phyloP scores from a whole-genome alignment of 257 asterid species.

The Datura wrightii region DNA sequence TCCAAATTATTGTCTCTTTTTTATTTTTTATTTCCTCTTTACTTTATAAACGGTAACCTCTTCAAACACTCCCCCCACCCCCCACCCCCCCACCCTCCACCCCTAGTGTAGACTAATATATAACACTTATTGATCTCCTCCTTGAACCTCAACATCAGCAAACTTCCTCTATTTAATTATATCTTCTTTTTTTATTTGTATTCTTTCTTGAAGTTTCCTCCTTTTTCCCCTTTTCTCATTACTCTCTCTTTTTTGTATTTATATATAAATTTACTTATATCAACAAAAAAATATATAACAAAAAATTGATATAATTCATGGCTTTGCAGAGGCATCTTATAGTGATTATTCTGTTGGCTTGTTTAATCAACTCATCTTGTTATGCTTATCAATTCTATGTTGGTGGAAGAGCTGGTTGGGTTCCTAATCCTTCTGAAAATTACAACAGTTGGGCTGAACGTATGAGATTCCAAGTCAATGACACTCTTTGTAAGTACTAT shows the following conservation, averaged over 20 bases:
- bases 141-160: not conserved
- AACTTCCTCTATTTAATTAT: not conserved
- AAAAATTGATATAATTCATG: not conserved
- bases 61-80: not conserved
- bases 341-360: constrained; percentile 36
- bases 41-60: not conserved
- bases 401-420: constrained; percentile 77
- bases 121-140: not conserved
- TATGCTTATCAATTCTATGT: constrained; percentile 50
- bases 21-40: not conserved
- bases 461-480: constrained; percentile 71
- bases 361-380: constrained; percentile 30
- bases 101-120: not conserved
- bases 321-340: not conserved
- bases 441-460: constrained; percentile 71
- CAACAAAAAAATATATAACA: not conserved
- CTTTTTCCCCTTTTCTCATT: not conserved
- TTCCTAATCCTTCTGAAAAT: constrained; percentile 54
- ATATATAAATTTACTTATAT: not conserved
- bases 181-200: not conserved
- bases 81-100: not conserved
- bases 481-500: constrained; percentile 61
- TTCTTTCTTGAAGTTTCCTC: constrained; percentile 7
- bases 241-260: not conserved
- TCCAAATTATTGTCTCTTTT: too few relatives aligned